Evolutionary conservation across 2,329 filamentous ascomycete species (phyloP), one percentile per base, ranked within the genome.

Genomic region (Pestalotiopsis sp.): DNA sequence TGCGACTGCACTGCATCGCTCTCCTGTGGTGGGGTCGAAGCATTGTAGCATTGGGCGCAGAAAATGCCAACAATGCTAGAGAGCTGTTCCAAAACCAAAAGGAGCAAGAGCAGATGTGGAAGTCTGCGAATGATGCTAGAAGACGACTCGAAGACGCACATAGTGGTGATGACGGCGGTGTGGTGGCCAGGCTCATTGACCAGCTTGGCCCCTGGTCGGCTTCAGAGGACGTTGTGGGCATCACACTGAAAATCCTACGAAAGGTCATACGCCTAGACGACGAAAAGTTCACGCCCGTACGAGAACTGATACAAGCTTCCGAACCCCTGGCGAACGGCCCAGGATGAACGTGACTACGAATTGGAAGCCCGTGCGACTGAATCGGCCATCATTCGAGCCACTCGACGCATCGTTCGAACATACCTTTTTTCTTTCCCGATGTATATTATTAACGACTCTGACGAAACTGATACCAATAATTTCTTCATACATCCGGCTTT

Each of bases 201-300:
- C 75, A 76, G 61, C 69, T 79, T 20, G 77, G 77, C 17, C 77
- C 77, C 36, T 78, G 77, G 76, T 74, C 75, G 11, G 73, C 68
- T 31, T 71, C 75, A 0, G 77, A 79, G 49, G 77, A 78, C 38
- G 68, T 71, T 4, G 73, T 77, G 65, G 73, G 74, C 13, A 66
- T 78, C 38, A 72, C 72, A 3, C 71, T 79, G 14, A 76, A 78
- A 52, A 67, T 78, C 20, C 68, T 79, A 20, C 73, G 75, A 38
- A 74, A 72, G 67, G 68, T 73, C 36, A 75, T 78, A 56, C 72
- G 71, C 31, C 62, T 70, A 12, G 75, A 75, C 31, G 66, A 70
- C 23, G 67, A 71, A 14, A 62, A 67, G 38, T 79, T 77, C 72
- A 77, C 74, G 64, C 76, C 77, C 14, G 72, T 68, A 17, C 74